These are phyloP conservation scores for Metarhizium brunneum DNA, from an alignment of 2,329 filamentous ascomycete genomes.

Conservation along the genomic window DNA sequence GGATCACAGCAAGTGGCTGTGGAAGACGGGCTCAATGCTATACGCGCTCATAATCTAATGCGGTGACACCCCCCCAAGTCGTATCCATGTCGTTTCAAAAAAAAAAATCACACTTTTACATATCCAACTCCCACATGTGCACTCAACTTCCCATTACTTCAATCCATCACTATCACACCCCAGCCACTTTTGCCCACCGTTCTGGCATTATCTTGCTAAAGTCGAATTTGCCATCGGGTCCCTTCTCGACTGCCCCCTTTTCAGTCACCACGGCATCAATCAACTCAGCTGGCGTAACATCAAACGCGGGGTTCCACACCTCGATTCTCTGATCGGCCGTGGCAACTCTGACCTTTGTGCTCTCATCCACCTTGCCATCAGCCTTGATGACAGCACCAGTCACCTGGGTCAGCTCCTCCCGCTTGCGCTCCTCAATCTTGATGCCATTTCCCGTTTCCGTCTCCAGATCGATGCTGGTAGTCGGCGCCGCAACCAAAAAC, in stretches of 20 bases:
- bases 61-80: not conserved
- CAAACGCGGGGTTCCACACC: slow-evolving; percentile 96
- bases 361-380: slow-evolving; percentile 54
- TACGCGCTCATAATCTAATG: not conserved
- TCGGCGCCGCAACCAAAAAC: slow-evolving; percentile 89
- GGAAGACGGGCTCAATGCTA: not conserved
- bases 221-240: slow-evolving; percentile 58
- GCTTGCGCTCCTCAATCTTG: slow-evolving; percentile 79
- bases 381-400: slow-evolving; percentile 63
- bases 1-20: not conserved
- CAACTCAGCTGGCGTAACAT: slow-evolving; percentile 79
- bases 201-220: slow-evolving; percentile 48
- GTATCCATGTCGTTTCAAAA: not conserved
- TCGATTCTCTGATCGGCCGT: slow-evolving; percentile 70
- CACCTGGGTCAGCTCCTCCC: slow-evolving; percentile 75
- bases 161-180: not conserved
- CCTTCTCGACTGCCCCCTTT: slow-evolving; percentile 76
- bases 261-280: slow-evolving; percentile 96
- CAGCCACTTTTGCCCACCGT: slow-evolving; percentile 33
- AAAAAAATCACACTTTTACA: not conserved
- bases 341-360: slow-evolving; percentile 60
- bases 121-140: not conserved
- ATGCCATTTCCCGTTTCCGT: slow-evolving; percentile 74
- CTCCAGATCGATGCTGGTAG: slow-evolving; percentile 82
- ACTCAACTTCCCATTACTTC: not conserved